Base-by-base conservation (phyloP, 192 early-diverging fungal species). In the Coemansia sp. region DNA sequence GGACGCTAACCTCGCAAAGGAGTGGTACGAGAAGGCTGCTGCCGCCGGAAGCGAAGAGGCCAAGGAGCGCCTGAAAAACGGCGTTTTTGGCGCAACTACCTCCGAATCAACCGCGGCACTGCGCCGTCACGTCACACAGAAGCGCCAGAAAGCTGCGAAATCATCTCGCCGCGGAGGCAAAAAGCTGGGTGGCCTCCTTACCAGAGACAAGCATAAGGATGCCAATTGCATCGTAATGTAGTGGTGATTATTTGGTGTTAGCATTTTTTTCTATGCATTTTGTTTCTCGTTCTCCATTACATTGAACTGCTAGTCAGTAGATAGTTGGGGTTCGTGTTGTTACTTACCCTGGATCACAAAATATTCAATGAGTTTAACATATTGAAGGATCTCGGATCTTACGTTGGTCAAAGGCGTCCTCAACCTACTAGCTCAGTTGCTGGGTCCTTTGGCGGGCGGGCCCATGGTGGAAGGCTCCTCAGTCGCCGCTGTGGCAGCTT, bases 11-110 rank as follows among this genome's bases (percentile, higher is more conserved):
- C 85, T 79, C 46, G 89, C 88, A 7, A 81, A 79, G 59, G 78
- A 84, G 51, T 89, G 84, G 84, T 91, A 92, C 69, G 85, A 88
- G 65, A 84, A 85, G 43, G 92, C 92, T 2, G 87, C 91, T 0
- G 84, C 84, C 12, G 78, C 61, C 9, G 83, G 83, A 63, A 85
- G 73, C 67, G 60, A 72, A 21, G 83, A 85, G 65, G 83, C 83
- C 55, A 67, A 72, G 67, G 75, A 85, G 66, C 75, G 83, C 1
- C 66, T 85, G 59, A 68, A 66, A 41, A 72, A 77, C 43, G 72
- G 76, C 6, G 69, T 77, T 10, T 60, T 64, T 12, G 81, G 76
- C 6, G 63, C 49, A 6, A 51, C 56, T 14, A 62, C 62, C 20
- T 20, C 69, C 45, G 75, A 81, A 41, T 76, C 72, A 1, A 81